Percentiles rank a stretch among this genome's conserved stretches.
These are phyloP conservation scores for Heliamphora ciliata DNA, from an alignment of 179 eudicot genomes.

Conservation along the genomic window DNA sequence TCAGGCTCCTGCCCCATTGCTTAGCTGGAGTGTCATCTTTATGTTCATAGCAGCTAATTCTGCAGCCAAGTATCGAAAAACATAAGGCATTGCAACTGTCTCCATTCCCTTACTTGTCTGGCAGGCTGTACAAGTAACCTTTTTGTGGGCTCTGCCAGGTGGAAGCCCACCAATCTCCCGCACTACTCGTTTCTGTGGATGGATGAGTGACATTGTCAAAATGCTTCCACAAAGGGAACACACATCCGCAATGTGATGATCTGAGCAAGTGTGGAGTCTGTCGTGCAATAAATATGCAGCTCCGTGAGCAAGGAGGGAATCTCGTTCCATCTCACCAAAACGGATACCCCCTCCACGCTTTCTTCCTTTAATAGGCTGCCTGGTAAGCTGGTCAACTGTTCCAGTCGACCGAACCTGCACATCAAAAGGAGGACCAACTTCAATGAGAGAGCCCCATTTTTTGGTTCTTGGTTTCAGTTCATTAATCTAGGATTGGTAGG, in stretches of 20 bases:
- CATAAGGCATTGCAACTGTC: conserved; percentile 93
- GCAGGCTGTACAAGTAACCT: conserved; percentile 62
- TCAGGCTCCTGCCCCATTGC: conserved; percentile 39
- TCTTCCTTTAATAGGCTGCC: conserved; percentile 90
- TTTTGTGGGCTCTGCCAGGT: conserved; percentile 52
- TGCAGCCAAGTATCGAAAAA: conserved; percentile 79
- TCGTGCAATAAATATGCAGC: conserved; percentile 83
- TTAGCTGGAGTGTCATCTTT: conserved; percentile 64
- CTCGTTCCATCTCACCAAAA: conserved; percentile 96
- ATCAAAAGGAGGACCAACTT: conserved; percentile 1
- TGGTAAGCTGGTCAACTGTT: conserved; percentile 61
- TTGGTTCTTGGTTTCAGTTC: neutral
- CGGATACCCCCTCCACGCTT: conserved; percentile 92
- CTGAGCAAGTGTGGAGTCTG: conserved; percentile 76
- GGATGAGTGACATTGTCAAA: conserved; percentile 46
- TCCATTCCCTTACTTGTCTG: conserved; percentile 75
- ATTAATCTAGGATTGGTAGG: neutral
- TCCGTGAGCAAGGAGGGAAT: conserved; percentile 87
- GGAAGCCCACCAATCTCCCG: conserved; percentile 58
- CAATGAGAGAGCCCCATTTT: neutral
- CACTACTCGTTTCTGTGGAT: conserved; percentile 37
- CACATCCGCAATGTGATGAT: conserved; percentile 81
- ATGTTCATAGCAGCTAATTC: conserved; percentile 93
- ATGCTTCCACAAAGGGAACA: conserved; percentile 87
- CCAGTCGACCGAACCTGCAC: conserved; percentile 90